A percentile compares a stretch with the other conserved stretches of the same genome.
Evolutionary conservation across 2,329 filamentous ascomycete species (phyloP).

Genomic region (Delphinella strobiligena): DNA sequence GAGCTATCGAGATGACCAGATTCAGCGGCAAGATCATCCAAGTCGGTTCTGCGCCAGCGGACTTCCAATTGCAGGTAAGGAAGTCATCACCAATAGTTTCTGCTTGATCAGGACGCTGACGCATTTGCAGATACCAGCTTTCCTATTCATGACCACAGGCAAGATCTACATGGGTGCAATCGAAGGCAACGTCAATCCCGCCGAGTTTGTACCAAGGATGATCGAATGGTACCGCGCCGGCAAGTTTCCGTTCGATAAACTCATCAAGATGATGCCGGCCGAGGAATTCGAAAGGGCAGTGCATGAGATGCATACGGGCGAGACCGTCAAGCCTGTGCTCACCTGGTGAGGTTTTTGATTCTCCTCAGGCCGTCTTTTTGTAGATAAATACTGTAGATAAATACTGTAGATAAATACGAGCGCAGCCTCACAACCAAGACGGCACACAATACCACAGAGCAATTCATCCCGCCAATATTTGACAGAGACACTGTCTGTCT

Average conservation of each 20-base stretch:
- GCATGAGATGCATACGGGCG: conserved; percentile 28
- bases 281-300: conserved; percentile 29
- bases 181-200: conserved; percentile 32
- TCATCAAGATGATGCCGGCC: conserved; percentile 33
- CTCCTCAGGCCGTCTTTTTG: neutral
- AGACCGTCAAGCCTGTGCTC: conserved; percentile 11
- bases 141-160: conserved; percentile 34
- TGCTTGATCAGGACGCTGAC: too few relatives aligned
- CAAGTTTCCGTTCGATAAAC: conserved; percentile 34
- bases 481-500: too few relatives aligned
- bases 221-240: conserved; percentile 37
- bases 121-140: conserved; percentile 31
- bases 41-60: conserved; percentile 36
- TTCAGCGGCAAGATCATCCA: conserved; percentile 38
- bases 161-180: conserved; percentile 38
- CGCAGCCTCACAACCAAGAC: too few relatives aligned
- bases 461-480: too few relatives aligned
- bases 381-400: too few relatives aligned
- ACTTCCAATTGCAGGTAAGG: too few relatives aligned
- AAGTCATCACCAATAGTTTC: too few relatives aligned
- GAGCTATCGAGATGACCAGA: conserved; percentile 30
- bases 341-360: conserved; percentile 9
- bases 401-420: too few relatives aligned
- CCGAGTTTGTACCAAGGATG: conserved; percentile 35
- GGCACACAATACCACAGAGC: too few relatives aligned